Percentiles rank a stretch among this genome's conserved stretches.
Evolutionary conservation across 2,329 filamentous ascomycete genomes (phyloP).

Genomic region (Cercospora nicotianae): DNA sequence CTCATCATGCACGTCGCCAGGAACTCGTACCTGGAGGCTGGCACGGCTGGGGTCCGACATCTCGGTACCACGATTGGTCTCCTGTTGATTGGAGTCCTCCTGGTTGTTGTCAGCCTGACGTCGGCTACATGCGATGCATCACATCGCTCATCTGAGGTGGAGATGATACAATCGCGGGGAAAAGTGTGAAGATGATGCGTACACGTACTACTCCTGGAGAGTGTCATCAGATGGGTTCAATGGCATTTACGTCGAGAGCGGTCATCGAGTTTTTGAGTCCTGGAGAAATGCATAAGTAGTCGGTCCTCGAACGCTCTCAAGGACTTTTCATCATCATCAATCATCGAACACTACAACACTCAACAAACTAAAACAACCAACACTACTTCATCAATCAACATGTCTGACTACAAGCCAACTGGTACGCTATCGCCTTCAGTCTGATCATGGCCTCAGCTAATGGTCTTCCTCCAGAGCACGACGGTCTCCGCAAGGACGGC

Average conservation of each 20-base stretch:
- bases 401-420: slow-evolving; percentile 43
- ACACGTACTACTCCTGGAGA: background rate
- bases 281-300: slow-evolving; percentile 13
- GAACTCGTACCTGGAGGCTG: background rate
- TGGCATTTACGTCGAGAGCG: slow-evolving; percentile 10
- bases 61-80: slow-evolving; percentile 6
- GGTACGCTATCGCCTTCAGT: slow-evolving; percentile 20
- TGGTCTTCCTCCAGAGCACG: slow-evolving; percentile 40
- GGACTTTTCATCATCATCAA: slow-evolving; percentile 9
- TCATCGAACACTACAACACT: slow-evolving; percentile 12
- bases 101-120: background rate
- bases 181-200: slow-evolving; percentile 2
- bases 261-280: slow-evolving; percentile 1
- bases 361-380: slow-evolving; percentile 10
- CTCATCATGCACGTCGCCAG: slow-evolving; percentile 3
- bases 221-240: background rate
- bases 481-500: slow-evolving; percentile 46
- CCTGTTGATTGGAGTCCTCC: background rate
- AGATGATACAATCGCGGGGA: background rate
- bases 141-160: background rate
- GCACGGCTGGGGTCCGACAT: background rate
- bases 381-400: slow-evolving; percentile 19
- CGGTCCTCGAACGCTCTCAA: background rate
- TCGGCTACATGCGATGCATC: background rate
- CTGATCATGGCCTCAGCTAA: background rate